Percentiles rank a stretch among this genome's conserved stretches.
phyloP scores from a whole-genome alignment of 1,139 yeast genomes.

The Blastobotrys serpentis region DNA sequence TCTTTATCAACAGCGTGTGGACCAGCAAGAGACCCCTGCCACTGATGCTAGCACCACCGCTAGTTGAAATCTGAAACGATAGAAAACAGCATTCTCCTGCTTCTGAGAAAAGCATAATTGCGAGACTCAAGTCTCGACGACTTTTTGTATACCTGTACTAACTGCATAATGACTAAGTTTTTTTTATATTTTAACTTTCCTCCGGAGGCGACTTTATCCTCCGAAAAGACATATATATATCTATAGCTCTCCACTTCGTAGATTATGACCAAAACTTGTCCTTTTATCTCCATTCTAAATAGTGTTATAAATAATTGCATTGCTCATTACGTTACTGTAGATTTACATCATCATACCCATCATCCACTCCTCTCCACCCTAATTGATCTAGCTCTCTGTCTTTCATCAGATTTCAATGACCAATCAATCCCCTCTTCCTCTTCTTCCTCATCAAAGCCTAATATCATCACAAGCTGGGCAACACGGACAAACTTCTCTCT shows the following conservation, averaged over 20 bases:
- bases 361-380: slow-evolving; percentile 24
- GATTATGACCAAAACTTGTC: too few relatives aligned
- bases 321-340: background rate
- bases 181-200: too few relatives aligned
- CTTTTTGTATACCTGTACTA: background rate
- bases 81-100: too few relatives aligned
- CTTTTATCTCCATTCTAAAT: too few relatives aligned
- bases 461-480: slow-evolving; percentile 76
- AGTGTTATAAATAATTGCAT: background rate
- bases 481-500: slow-evolving; percentile 77
- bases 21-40: background rate
- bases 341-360: too few relatives aligned
- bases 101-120: too few relatives aligned
- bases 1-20: background rate
- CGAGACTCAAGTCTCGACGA: too few relatives aligned
- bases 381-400: slow-evolving; percentile 50
- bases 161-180: too few relatives aligned
- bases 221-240: too few relatives aligned
- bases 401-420: slow-evolving; percentile 77
- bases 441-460: slow-evolving; percentile 85
- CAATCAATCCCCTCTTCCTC: slow-evolving; percentile 64
- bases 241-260: too few relatives aligned
- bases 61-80: background rate
- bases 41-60: background rate
- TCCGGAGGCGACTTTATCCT: too few relatives aligned